A percentile compares a stretch with the other conserved stretches of the same genome.
Evolutionary conservation across 176 grass and related monocot species (phyloP).

Genomic region (Oryza glumipatula): DNA sequence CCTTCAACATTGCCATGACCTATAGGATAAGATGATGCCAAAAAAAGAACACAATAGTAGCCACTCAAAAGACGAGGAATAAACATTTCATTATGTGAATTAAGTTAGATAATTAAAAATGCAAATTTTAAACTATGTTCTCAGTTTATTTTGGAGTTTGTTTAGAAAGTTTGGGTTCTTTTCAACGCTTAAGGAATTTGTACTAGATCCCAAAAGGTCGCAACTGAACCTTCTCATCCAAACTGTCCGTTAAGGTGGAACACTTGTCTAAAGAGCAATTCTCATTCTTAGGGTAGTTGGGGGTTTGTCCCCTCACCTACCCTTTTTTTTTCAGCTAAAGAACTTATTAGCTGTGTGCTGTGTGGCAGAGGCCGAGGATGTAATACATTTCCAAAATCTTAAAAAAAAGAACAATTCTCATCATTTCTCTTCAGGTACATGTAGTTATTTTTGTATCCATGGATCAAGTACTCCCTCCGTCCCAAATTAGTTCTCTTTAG

Average conservation of each 20-base stretch:
- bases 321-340: too few species aligned
- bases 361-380: too few species aligned
- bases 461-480: too few species aligned
- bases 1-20: constrained; percentile 91
- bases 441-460: constrained; percentile 15
- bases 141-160: neutral
- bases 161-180: neutral
- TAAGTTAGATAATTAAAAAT: constrained; percentile 3
- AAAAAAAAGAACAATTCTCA: neutral
- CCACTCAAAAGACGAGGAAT: neutral
- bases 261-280: neutral
- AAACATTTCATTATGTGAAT: constrained; percentile 26
- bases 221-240: neutral
- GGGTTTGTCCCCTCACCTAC: too few species aligned
- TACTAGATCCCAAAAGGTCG: neutral
- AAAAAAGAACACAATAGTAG: constrained; percentile 9
- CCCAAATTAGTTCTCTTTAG: too few species aligned
- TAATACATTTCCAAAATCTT: too few species aligned
- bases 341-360: too few species aligned
- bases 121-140: neutral
- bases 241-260: neutral
- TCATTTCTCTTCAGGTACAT: neutral
- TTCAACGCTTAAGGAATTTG: neutral
- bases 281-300: neutral
- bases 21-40: constrained; percentile 40